phyloP scores from a whole-genome alignment of 495 filamentous ascomycete genomes.

The Neurospora sp. region DNA sequence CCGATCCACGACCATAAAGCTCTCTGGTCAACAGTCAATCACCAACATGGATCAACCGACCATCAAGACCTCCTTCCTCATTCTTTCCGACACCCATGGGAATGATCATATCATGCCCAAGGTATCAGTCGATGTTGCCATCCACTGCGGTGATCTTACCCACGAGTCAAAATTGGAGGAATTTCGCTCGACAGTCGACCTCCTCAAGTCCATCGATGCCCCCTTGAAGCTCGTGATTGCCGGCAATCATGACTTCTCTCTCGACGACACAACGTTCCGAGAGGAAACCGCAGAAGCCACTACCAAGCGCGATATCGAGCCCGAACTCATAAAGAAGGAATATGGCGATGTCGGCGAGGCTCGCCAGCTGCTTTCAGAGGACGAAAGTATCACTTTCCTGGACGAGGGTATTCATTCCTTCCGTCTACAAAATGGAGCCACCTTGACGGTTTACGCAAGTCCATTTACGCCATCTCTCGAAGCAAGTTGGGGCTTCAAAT shows the following conservation, averaged over 20 bases:
- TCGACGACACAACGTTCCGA: conserved; percentile 14
- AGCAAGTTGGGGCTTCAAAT: conserved; percentile 50
- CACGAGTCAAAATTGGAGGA: conserved; percentile 46
- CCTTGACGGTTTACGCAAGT: conserved; percentile 56
- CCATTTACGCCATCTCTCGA: conserved; percentile 54
- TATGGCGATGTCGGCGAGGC: conserved; percentile 17
- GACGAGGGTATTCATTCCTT: conserved; percentile 55
- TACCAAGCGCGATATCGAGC: conserved; percentile 1
- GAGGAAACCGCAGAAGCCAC: too few relatives aligned
- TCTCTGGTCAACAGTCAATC: too few relatives aligned
- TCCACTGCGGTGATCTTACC: conserved; percentile 71
- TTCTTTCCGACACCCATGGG: conserved; percentile 57
- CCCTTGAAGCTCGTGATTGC: conserved; percentile 70
- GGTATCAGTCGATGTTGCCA: conserved; percentile 42
- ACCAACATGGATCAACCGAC: too few relatives aligned
- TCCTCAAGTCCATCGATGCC: conserved; percentile 47
- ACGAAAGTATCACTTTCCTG: conserved; percentile 51
- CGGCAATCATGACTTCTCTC: conserved; percentile 69
- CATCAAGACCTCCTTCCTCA: conserved; percentile 35
- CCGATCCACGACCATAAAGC: too few relatives aligned
- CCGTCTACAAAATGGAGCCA: conserved; percentile 44
- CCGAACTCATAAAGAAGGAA: conserved; percentile 7
- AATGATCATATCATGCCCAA: conserved; percentile 3
- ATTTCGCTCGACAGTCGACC: conserved; percentile 39
- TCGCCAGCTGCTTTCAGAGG: conserved; percentile 21